These are phyloP conservation scores for Symbiodinium pilosum DNA, from an alignment of 73 alveolate genomes.

Conservation along the genomic window DNA sequence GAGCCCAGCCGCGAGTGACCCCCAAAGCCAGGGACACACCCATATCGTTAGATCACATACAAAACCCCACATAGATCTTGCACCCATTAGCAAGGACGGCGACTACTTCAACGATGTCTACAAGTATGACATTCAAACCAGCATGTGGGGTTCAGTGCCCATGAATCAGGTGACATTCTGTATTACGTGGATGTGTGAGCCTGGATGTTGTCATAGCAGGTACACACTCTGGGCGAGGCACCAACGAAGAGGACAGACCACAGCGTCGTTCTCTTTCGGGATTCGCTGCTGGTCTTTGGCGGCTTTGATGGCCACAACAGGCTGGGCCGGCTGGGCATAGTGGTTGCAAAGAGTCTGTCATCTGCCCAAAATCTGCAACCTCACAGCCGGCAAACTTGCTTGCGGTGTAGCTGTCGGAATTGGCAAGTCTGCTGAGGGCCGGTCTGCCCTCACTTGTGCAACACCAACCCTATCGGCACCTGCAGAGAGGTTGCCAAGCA, in stretches of 20 bases:
- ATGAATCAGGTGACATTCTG: neutral
- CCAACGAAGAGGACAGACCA: conserved; percentile 97
- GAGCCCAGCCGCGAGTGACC: no score
- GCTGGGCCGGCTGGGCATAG: conserved; percentile 92
- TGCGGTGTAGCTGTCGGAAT: conserved; percentile 37
- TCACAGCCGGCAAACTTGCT: conserved; percentile 11
- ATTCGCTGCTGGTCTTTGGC: conserved; percentile 96
- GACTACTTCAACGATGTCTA: conserved; percentile 98
- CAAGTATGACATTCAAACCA: conserved; percentile 95
- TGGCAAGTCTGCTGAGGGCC: no score
- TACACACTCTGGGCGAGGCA: conserved; percentile 72
- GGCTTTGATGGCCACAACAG: conserved; percentile 97
- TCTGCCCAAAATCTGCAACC: no score
- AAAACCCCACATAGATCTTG: no score
- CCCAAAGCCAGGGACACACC: no score
- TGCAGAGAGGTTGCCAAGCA: no score
- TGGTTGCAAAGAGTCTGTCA: no score
- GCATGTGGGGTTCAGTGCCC: conserved; percentile 96
- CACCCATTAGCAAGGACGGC: no score
- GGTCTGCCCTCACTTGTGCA: no score
- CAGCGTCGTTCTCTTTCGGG: conserved; percentile 96
- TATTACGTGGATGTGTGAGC: neutral
- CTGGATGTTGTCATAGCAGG: neutral
- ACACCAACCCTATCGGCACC: no score
- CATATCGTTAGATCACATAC: no score